These are phyloP conservation scores for Ganoderma lucidum DNA, from an alignment of 1,284 basidiomycete species.

Conservation along the genomic window DNA sequence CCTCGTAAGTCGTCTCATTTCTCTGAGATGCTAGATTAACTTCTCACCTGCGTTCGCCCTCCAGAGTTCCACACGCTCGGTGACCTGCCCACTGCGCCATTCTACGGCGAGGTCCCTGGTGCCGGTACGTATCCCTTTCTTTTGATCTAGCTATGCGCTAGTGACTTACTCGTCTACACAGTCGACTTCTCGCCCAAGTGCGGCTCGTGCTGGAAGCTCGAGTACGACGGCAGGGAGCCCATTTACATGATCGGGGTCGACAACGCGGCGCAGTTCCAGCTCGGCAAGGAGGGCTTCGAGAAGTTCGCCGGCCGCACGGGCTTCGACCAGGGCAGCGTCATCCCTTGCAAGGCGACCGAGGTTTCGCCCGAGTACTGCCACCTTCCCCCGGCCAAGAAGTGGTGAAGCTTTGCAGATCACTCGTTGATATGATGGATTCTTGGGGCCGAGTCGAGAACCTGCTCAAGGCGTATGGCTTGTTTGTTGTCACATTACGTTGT, in stretches of 20 bases:
- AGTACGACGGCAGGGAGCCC: not conserved
- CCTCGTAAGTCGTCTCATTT: not conserved
- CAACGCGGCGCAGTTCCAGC: constrained; percentile 8
- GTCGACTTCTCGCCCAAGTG: not conserved
- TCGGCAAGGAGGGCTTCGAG: not conserved
- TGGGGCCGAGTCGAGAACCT: not conserved
- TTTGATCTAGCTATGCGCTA: not conserved
- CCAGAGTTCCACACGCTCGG: not conserved
- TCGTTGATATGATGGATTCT: no score
- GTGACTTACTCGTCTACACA: not conserved
- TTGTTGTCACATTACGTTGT: not conserved
- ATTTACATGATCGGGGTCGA: constrained; percentile 3
- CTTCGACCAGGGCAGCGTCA: not conserved
- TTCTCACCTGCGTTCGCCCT: not conserved
- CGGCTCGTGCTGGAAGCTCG: constrained; percentile 5
- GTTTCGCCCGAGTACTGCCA: constrained; percentile 1
- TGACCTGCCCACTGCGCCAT: not conserved
- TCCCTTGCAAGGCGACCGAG: not conserved
- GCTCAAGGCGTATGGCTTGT: not conserved
- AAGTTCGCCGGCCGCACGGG: not conserved
- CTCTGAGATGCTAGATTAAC: no score
- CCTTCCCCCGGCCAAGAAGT: not conserved
- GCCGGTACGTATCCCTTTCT: not conserved
- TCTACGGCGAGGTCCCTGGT: constrained; percentile 2
- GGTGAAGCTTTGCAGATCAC: not conserved